Evolutionary conservation across 257 asterid genomes (phyloP).

Genomic region (Capsicum rhomboideum): DNA sequence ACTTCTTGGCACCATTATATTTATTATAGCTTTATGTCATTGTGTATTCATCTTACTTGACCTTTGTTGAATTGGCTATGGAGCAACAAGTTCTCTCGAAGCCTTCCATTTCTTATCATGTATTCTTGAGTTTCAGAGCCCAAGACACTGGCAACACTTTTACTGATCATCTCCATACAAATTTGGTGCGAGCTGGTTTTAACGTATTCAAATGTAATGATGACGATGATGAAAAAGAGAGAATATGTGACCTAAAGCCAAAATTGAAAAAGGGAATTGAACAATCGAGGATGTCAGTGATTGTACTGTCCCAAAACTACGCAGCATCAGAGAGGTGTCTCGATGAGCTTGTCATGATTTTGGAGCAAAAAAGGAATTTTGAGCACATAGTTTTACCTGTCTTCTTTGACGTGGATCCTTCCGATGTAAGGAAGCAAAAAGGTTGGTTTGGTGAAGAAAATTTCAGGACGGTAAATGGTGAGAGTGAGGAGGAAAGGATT

Average conservation of each 20-base stretch:
- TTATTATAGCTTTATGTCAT: too few species aligned
- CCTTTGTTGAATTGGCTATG: not conserved
- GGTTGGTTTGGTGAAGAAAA: not conserved
- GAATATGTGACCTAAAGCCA: not conserved
- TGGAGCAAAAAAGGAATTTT: not conserved
- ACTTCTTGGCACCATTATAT: too few species aligned
- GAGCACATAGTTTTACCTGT: conserved; percentile 6
- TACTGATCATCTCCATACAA: not conserved
- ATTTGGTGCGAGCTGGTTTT: conserved; percentile 1
- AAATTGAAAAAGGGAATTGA: not conserved
- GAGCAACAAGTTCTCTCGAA: not conserved
- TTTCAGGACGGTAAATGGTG: not conserved
- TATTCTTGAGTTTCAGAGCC: conserved; percentile 3
- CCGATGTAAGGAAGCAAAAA: conserved; percentile 6
- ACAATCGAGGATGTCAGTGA: conserved; percentile 3
- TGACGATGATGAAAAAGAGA: not conserved
- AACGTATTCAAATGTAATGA: not conserved
- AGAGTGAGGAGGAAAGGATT: not conserved
- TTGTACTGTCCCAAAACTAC: not conserved
- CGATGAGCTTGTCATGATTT: conserved; percentile 5
- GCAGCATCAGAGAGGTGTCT: not conserved
- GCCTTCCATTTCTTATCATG: not conserved
- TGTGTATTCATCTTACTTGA: not conserved
- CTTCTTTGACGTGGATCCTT: conserved; percentile 5
- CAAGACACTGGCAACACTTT: conserved; percentile 1